phyloP scores from a whole-genome alignment of 2,329 filamentous ascomycete genomes.

The Aspergillus jensenii region DNA sequence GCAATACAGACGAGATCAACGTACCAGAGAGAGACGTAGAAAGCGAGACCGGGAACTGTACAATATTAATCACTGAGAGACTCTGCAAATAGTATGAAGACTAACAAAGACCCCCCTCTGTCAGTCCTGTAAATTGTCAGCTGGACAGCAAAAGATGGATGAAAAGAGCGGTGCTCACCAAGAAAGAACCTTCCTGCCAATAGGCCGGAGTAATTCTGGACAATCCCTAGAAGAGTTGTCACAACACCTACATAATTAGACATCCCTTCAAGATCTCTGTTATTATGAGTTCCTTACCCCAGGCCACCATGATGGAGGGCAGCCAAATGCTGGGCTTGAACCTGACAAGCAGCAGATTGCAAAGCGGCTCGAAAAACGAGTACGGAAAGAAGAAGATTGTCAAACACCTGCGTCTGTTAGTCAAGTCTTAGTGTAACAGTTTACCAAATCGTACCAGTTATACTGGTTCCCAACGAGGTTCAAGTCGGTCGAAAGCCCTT shows the following conservation, averaged over 20 bases:
- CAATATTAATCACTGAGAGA: neutral
- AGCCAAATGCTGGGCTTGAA: constrained; percentile 31
- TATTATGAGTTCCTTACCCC: constrained; percentile 35
- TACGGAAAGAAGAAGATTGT: constrained; percentile 31
- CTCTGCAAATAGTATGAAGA: neutral
- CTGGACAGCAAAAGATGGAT: neutral
- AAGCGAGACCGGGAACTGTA: neutral
- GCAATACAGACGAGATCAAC: too few relatives aligned
- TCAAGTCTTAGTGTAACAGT: too few relatives aligned
- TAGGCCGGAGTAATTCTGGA: constrained; percentile 31
- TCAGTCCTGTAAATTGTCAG: neutral
- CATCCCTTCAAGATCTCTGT: neutral
- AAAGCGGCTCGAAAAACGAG: constrained; percentile 20
- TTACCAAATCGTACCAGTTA: neutral
- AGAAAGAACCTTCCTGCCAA: neutral
- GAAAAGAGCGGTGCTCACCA: neutral
- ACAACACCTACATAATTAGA: neutral
- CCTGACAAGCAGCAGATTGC: constrained; percentile 25
- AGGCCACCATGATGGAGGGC: constrained; percentile 33
- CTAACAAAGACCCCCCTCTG: neutral
- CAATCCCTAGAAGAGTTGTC: constrained; percentile 50
- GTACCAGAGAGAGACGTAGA: neutral
- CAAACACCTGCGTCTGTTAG: constrained; percentile 3
- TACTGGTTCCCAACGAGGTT: neutral
- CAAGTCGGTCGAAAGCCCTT: neutral